These are phyloP conservation scores for Oryza punctata DNA, from an alignment of 176 grass and related monocot genomes.

Conservation along the genomic window DNA sequence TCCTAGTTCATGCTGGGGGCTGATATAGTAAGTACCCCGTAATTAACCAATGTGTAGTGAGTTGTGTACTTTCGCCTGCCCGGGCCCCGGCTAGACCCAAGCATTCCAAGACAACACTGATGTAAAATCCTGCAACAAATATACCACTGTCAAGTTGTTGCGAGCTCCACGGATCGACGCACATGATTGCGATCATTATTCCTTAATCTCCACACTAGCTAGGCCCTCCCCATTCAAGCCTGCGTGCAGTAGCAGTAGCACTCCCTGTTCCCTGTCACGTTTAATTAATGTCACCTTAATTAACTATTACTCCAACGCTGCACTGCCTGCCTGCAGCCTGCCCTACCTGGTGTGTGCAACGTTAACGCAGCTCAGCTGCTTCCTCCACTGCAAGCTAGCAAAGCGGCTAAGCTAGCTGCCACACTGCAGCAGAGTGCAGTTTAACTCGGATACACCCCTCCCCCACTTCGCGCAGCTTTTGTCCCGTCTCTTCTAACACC, in stretches of 20 bases:
- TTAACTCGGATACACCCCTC: constrained; percentile 30
- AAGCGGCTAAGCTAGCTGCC: constrained; percentile 37
- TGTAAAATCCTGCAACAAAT: neutral
- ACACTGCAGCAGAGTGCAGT: constrained; percentile 34
- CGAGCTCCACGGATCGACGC: neutral
- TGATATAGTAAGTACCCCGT: neutral
- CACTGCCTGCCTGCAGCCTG: constrained; percentile 11
- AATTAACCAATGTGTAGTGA: neutral
- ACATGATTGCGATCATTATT: constrained; percentile 40
- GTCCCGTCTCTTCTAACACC: constrained; percentile 7
- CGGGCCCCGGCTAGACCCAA: neutral
- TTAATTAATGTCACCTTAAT: constrained; percentile 19
- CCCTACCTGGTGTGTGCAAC: neutral
- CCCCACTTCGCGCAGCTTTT: constrained; percentile 34
- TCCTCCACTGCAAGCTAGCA: neutral
- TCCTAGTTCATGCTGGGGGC: neutral
- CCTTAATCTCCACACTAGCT: constrained; percentile 31
- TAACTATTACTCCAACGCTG: neutral
- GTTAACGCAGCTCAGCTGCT: neutral
- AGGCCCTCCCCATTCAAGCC: neutral
- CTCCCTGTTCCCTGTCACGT: neutral
- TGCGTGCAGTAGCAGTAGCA: neutral
- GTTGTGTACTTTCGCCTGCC: neutral
- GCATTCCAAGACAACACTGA: constrained; percentile 1
- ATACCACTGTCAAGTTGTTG: neutral